Evolutionary conservation across 2,329 filamentous ascomycete species (phyloP).

Genomic region (Penicillium concentricum): DNA sequence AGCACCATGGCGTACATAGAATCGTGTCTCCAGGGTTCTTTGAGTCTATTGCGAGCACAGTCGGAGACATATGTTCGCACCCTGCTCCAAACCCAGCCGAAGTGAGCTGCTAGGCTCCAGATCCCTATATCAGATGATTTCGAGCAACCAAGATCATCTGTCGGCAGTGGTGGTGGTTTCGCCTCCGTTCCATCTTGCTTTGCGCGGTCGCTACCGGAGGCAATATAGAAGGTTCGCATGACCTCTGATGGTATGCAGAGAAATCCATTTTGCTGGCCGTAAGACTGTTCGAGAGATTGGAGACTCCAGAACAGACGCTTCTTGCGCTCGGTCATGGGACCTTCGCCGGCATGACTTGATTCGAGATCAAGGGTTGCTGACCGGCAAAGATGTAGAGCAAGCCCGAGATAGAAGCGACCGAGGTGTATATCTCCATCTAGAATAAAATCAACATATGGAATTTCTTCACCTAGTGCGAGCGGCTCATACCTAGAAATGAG

Average conservation of each 20-base stretch:
- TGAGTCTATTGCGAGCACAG: slow-evolving; percentile 49
- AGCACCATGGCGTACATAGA: slow-evolving; percentile 53
- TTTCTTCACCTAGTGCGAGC: too few species aligned
- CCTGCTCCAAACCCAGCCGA: slow-evolving; percentile 54
- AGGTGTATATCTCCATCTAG: slow-evolving; percentile 51
- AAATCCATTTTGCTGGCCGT: slow-evolving; percentile 49
- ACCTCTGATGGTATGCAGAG: slow-evolving; percentile 45
- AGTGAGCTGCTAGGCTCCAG: slow-evolving; percentile 52
- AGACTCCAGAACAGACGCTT: slow-evolving; percentile 54
- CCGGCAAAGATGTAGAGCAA: slow-evolving; percentile 52
- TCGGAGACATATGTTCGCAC: slow-evolving; percentile 48
- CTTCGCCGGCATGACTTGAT: slow-evolving; percentile 39
- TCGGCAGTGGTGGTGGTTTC: slow-evolving; percentile 45
- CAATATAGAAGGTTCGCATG: slow-evolving; percentile 39
- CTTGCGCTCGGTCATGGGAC: slow-evolving; percentile 45
- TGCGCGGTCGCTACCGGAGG: slow-evolving; percentile 11
- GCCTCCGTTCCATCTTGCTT: slow-evolving; percentile 28
- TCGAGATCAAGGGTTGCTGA: slow-evolving; percentile 52
- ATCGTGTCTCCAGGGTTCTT: slow-evolving; percentile 54
- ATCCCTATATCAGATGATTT: slow-evolving; percentile 47
- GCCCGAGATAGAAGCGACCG: slow-evolving; percentile 52
- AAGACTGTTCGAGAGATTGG: slow-evolving; percentile 51
- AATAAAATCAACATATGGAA: slow-evolving; percentile 1
- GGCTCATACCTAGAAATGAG: slow-evolving; percentile 49
- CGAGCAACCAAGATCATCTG: slow-evolving; percentile 47